Evolutionary conservation across 345 rosid genomes (phyloP).

Genomic region (Linum trigynum): DNA sequence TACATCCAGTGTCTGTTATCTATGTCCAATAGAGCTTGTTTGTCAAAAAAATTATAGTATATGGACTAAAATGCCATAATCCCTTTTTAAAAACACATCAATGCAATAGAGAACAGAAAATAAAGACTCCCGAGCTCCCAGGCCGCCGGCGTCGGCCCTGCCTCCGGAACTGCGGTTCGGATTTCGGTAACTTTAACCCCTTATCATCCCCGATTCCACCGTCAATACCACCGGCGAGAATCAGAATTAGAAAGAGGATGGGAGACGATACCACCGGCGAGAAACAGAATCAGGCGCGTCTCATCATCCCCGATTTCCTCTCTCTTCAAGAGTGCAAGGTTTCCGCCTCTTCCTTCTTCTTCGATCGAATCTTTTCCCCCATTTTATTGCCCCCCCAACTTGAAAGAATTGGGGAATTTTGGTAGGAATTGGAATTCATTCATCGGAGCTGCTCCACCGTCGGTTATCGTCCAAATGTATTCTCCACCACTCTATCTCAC

Average conservation of each 20-base stretch:
- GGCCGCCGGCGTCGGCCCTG: no score
- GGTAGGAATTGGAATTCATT: constrained; percentile 70
- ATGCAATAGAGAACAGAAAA: no score
- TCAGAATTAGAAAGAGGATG: constrained; percentile 1
- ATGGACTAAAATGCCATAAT: no score
- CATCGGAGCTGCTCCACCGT: constrained; percentile 71
- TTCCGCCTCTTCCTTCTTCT: not conserved
- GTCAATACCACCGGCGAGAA: no score
- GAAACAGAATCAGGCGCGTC: not conserved
- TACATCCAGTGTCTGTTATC: no score
- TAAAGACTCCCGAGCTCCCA: no score
- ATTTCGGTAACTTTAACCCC: no score
- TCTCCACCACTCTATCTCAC: constrained; percentile 91
- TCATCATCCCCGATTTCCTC: constrained; percentile 36
- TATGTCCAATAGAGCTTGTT: no score
- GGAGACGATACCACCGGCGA: not conserved
- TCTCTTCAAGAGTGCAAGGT: constrained; percentile 58
- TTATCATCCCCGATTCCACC: constrained; percentile 27
- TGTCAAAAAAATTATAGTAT: no score
- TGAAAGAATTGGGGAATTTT: not conserved
- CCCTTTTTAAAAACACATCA: no score
- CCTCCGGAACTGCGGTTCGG: no score
- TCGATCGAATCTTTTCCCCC: not conserved
- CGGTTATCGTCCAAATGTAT: constrained; percentile 83
- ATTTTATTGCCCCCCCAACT: not conserved